Conservation (phyloP, 306 rosid species). For the Trifolium subterraneum region DNA sequence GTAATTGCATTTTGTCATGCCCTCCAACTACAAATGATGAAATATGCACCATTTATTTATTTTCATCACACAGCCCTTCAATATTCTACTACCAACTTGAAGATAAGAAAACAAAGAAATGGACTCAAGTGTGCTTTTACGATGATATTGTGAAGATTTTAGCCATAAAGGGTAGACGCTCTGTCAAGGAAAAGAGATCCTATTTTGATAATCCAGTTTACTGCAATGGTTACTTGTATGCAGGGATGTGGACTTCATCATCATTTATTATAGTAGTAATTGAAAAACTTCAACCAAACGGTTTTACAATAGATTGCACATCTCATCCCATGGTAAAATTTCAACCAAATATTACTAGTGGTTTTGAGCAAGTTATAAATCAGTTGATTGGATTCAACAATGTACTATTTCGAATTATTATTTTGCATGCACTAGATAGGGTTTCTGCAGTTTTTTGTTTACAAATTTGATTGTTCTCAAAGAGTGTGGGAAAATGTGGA, state of each 20-base stretch:
- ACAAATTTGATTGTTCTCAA: background rate
- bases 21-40: background rate
- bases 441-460: background rate
- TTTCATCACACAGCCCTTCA: background rate
- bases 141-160: background rate
- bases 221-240: constrained; percentile 1
- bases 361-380: background rate
- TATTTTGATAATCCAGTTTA: background rate
- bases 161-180: background rate
- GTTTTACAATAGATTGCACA: background rate
- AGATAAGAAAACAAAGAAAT: background rate
- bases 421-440: background rate
- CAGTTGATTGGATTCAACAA: background rate
- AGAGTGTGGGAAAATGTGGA: constrained; percentile 11
- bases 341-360: background rate
- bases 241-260: background rate
- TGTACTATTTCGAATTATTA: background rate
- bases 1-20: background rate
- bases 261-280: background rate
- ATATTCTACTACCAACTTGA: constrained; percentile 10
- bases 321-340: background rate
- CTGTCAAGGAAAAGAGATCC: background rate
- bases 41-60: background rate
- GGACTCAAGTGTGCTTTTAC: background rate
- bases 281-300: background rate